Evolutionary conservation across 768 basidiomycete species (phyloP), one percentile per base, ranked within the genome.

Genomic region (Leccinum imitatum): DNA sequence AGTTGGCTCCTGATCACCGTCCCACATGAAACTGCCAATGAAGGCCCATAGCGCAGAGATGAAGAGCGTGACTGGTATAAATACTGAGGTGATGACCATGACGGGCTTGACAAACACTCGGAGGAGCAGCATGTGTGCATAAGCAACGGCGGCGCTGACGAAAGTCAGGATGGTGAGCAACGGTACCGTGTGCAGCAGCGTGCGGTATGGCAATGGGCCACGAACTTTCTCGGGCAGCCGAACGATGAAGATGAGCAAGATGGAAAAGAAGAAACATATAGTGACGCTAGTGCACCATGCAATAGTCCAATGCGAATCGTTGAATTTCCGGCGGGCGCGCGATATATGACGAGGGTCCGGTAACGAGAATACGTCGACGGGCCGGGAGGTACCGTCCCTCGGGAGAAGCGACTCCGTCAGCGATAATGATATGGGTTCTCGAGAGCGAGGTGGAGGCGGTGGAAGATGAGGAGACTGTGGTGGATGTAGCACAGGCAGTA

Each of bases 101-200:
- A 93, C 89, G 17, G 94, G 93, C 58, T 87, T 84, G 59, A 92
- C 89, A 65, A 94, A 93, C 60, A 91, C 80, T 59, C 87, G 85
- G 53, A 96, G 76, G 46, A 95, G 80, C 63, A 86, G 81, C 47
- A 93, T 84, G 70, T 92, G 89, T 47, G 79, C 74, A 69, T 93
- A 93, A 8, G 91, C 88, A 50, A 83, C 82, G 21, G 78, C 72
- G 11, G 91, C 90, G 67, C 89, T 89, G 60, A 85, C 69, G 61
- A 89, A 78, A 4, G 88, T 90, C 58, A 92, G 76, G 64, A 90
- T 84, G 30, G 84, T 86, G 64, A 92, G 79, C 64, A 93, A 75
- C 7, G 91, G 91, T 19, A 93, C 83, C 8, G 90, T 91, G 68
- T 89, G 88, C 53, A 92, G 74, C 35, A 93, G 76, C 3, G 89